Percentiles rank a stretch among this genome's conserved stretches.
These are phyloP conservation scores for Bruguiera sexangula DNA, from an alignment of 345 rosid species.

Conservation along the genomic window DNA sequence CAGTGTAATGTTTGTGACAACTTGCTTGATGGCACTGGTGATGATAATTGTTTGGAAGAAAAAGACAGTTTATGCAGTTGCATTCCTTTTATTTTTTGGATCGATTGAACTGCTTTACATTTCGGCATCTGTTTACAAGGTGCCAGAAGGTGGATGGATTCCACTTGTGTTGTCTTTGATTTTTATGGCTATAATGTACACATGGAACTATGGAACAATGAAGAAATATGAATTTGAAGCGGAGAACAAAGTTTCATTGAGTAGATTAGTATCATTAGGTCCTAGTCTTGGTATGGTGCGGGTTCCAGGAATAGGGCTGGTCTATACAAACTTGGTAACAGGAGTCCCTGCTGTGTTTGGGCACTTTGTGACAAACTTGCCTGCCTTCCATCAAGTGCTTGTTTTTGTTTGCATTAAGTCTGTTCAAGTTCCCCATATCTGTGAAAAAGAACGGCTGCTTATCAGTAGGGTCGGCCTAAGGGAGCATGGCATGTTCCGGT, in stretches of 20 bases:
- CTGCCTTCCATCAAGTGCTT: constrained; percentile 23
- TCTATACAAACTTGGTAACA: constrained; percentile 13
- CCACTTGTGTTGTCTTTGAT: constrained; percentile 16
- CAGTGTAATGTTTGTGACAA: constrained; percentile 21
- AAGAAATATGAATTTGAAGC: constrained; percentile 16
- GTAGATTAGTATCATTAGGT: constrained; percentile 12
- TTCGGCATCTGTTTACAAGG: constrained; percentile 16
- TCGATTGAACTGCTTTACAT: constrained; percentile 17
- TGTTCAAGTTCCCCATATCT: constrained; percentile 13
- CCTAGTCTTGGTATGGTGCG: constrained; percentile 16
- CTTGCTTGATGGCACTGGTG: constrained; percentile 20
- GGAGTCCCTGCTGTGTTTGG: constrained; percentile 26
- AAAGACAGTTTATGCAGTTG: constrained; percentile 6
- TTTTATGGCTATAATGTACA: constrained; percentile 14
- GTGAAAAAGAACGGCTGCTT: constrained; percentile 9
- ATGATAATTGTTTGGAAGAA: constrained; percentile 21
- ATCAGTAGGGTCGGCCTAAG: constrained; percentile 13
- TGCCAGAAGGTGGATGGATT: constrained; percentile 25
- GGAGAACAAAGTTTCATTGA: constrained; percentile 20
- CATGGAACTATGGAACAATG: constrained; percentile 21
- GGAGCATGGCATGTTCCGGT: constrained; percentile 16
- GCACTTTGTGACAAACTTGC: constrained; percentile 23
- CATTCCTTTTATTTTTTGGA: constrained; percentile 18
- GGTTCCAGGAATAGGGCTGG: constrained; percentile 24
- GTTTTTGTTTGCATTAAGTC: constrained; percentile 16